Base-by-base conservation (phyloP, 2,329 filamentous ascomycete genomes). In the Myotisia sp. region DNA sequence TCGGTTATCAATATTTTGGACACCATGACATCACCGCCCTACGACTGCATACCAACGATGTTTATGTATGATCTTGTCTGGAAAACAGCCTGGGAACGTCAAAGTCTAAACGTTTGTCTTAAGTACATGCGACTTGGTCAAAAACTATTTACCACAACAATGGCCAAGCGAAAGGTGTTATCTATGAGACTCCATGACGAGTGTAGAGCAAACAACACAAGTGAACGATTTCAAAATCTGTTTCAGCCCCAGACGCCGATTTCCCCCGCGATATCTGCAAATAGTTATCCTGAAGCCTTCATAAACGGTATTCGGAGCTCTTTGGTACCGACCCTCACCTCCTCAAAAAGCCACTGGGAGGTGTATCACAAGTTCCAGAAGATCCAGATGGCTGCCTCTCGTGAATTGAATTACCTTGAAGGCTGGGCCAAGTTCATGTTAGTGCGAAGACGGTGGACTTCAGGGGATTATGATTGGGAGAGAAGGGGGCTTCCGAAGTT, bases 21-120 rank as follows among this genome's bases (percentile, higher is more conserved):
- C 0, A 64, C 63, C 13, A 78, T 83, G 70, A 71, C 59, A 0
- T 59, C 63, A 3, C 50, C 58, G n/a, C 71, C 71, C 0, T 71
- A 74, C 55, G 63, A 65, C 36, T 50, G 76, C 30, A 43, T 56
- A 5, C 74, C 76, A 0, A 68, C 60, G 0, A 64, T 80, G 39
- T 55, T 65, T 9, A 68, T 78, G 52, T 70, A 70, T 50, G 45
- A 46, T 8, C 48, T 46, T 6, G 44, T 58, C 17, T 47, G 53
- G 9, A 56, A 55, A 33, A 39, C 41, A 2, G 43, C 45, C 13
- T 54, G 48, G 38, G 34, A 41, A 5, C 37, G 33, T 18, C 32
- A 36, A 4, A 29, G 23, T 3, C 31, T 54, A n/a, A 30, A 40
- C 1, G 37, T 43, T 2, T 55, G 50, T 33, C 42, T 47, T 12